Percentiles rank a stretch among this genome's conserved stretches.
Evolutionary conservation across 495 filamentous ascomycete species (phyloP).

Genomic region (Xylaria flabelliformis): DNA sequence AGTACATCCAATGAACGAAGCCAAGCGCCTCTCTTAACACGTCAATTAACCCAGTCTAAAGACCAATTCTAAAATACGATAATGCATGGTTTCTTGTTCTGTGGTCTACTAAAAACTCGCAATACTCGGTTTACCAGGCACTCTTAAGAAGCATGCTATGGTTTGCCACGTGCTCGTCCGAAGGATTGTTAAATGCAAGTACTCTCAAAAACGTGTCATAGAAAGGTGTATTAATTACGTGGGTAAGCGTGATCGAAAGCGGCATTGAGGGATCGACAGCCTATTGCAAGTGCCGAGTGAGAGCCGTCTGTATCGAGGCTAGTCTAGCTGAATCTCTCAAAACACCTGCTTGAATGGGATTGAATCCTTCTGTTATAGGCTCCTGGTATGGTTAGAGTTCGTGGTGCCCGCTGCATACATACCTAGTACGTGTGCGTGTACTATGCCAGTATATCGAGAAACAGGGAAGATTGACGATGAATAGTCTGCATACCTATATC

Average conservation of each 20-base stretch:
- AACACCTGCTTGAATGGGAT: slow-evolving; percentile 8
- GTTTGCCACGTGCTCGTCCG: slow-evolving; percentile 17
- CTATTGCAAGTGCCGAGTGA: slow-evolving; percentile 15
- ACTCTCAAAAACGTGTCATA: not conserved
- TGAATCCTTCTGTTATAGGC: not conserved
- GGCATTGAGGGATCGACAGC: slow-evolving; percentile 20
- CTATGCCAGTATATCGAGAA: not conserved
- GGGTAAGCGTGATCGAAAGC: slow-evolving; percentile 8
- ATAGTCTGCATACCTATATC: not conserved
- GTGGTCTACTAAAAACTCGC: not conserved
- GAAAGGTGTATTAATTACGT: not conserved
- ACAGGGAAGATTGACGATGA: not conserved
- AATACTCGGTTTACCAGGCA: not conserved
- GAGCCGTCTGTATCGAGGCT: slow-evolving; percentile 2
- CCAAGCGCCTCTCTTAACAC: not conserved
- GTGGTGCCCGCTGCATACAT: slow-evolving; percentile 4
- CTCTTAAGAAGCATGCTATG: not conserved
- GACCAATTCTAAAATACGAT: not conserved
- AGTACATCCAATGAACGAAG: not conserved
- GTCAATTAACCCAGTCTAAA: not conserved
- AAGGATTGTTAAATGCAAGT: not conserved
- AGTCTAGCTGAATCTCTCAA: not conserved
- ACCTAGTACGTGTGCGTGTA: not conserved
- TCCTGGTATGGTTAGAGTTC: not conserved
- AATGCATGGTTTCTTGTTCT: not conserved